Percentiles rank a stretch among this genome's conserved stretches.
Conservation (phyloP, 140 eudicot species). For the Erigeron philadelphicus region DNA sequence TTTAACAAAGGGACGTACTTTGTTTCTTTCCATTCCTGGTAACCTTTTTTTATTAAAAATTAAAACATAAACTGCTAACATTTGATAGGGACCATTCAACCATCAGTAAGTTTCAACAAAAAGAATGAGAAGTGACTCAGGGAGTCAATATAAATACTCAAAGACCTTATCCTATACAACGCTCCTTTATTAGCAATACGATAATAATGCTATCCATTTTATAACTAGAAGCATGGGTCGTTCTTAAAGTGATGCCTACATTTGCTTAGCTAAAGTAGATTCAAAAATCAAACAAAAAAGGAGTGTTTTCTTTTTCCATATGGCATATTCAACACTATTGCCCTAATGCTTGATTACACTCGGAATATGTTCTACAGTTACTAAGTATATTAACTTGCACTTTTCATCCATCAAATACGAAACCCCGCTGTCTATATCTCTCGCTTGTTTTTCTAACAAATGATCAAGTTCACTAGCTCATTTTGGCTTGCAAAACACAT, state of each 20-base stretch:
- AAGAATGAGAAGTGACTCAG: not conserved
- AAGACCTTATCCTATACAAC: not conserved
- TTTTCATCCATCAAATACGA: not conserved
- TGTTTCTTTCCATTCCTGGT: too few species aligned
- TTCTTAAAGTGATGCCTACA: not conserved
- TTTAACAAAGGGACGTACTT: too few species aligned
- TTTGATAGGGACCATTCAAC: not conserved
- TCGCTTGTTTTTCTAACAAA: not conserved
- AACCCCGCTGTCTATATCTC: not conserved
- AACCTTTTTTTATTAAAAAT: too few species aligned
- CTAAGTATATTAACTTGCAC: not conserved
- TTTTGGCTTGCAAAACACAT: not conserved
- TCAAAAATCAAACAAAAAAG: not conserved
- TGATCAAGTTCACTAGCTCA: not conserved
- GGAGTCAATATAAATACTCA: not conserved
- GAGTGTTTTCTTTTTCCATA: not conserved
- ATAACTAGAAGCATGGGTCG: too few species aligned
- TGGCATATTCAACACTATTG: not conserved
- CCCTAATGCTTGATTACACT: too few species aligned
- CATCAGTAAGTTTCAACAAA: not conserved
- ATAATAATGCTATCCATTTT: not conserved
- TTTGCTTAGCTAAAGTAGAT: not conserved
- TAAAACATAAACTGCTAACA: too few species aligned
- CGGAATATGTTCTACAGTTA: too few species aligned
- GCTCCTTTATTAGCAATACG: too few species aligned